phyloP scores from a whole-genome alignment of 169 alveolate species.

The Cytauxzoon felis region DNA sequence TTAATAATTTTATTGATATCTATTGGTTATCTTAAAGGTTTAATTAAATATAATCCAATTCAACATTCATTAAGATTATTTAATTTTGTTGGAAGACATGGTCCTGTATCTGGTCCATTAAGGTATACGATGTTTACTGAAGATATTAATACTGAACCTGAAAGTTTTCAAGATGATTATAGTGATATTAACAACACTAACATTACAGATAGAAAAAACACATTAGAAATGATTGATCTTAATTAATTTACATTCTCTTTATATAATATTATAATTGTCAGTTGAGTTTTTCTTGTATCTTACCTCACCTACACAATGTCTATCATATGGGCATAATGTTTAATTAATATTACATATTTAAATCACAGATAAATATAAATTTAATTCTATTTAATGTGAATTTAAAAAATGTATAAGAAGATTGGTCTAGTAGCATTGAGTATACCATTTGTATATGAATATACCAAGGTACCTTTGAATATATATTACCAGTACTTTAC shows the following conservation, averaged over 20 bases:
- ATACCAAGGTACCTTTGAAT: background rate
- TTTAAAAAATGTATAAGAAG: too few species aligned
- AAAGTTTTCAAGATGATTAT: background rate
- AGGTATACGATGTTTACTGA: slow-evolving; percentile 55
- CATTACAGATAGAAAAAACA: background rate
- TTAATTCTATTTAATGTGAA: too few species aligned
- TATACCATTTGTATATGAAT: slow-evolving; percentile 17
- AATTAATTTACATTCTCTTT: too few species aligned
- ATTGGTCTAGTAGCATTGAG: slow-evolving; percentile 17
- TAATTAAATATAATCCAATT: slow-evolving; percentile 49
- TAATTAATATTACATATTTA: too few species aligned
- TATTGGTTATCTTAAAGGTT: slow-evolving; percentile 42
- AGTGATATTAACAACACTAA: background rate
- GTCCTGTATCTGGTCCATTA: slow-evolving; percentile 49
- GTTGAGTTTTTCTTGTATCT: too few species aligned
- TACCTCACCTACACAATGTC: too few species aligned
- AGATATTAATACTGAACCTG: background rate
- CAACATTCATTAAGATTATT: slow-evolving; percentile 18
- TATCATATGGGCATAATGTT: too few species aligned
- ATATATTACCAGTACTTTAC: background rate
- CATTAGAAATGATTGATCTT: slow-evolving; percentile 22
- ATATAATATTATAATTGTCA: too few species aligned
- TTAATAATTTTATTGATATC: slow-evolving; percentile 27
- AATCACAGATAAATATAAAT: too few species aligned
- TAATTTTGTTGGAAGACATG: slow-evolving; percentile 47